Base-by-base conservation (phyloP, 2,329 filamentous ascomycete species). In the Triangularia setosa region DNA sequence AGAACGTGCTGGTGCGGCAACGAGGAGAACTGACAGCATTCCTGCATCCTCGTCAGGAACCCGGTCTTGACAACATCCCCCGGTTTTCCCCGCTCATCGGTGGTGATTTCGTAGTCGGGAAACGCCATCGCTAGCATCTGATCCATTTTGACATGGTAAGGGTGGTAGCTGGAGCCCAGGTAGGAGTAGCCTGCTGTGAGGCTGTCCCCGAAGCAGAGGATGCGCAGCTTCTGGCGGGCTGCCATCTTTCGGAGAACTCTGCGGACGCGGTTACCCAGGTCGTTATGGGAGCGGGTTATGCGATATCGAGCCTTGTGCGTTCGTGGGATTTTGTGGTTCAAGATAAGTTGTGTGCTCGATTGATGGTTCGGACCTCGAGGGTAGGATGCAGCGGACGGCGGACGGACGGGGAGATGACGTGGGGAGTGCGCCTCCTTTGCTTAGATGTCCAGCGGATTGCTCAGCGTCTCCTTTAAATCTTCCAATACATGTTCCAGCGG, bases 201-300 rank as follows among this genome's bases (percentile, higher is more conserved):
- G 44, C 85, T 88, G 79, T 88, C 81, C 73, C 87, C 87, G 74
- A 89, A 86, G 78, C 86, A 88, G 65, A 89, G 81, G 71, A 89
- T 82, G 70, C 81, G 79, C 27, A 87, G 77, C 28, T 76, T 73
- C 61, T 71, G 65, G 18, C 60, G 59, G 35, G 23, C 56, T n/a
- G 66, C 60, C 68, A 68, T 67, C 53, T 55, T 65, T 55, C 23
- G 24, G 44, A 55, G 48, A 8, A 16, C 4, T 27, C 27, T 55
- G 52, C 23, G 16, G 24, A 55, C 7, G 8, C 52, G 52, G 8
- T 24, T 8, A 7, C 23, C 52, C 23, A 27, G 52, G 27, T 53
- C 30, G 3, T 16, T 48, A 7, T 21, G 16, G 53, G 8, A 48
- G n/a, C n/a, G 1, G n/a, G 40, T 2, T 3, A 18, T 23, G 9